Conservation (phyloP, 352 stramenopile genomes). For the Blastocystis sp. region DNA sequence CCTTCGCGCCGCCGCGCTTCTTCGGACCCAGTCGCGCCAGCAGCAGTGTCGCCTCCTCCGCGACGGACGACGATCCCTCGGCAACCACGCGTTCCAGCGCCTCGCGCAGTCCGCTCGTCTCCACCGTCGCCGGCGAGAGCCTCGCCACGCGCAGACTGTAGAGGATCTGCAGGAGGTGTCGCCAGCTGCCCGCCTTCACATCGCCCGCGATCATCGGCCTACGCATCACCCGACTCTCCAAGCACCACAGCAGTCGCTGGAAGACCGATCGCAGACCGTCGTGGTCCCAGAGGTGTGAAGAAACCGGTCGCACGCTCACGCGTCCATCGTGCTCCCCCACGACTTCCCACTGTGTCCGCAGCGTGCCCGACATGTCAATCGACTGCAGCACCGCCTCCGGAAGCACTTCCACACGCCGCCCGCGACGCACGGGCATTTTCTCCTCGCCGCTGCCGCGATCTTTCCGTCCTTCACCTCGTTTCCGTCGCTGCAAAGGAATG, state of each 20-base stretch:
- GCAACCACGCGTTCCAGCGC: background rate
- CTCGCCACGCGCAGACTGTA: background rate
- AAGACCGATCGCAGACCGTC: background rate
- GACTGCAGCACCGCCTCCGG: background rate
- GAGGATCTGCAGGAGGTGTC: slow-evolving; percentile 9
- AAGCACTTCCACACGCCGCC: background rate
- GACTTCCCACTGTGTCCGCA: background rate
- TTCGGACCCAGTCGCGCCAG: background rate
- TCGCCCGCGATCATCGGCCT: background rate
- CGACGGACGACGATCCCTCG: background rate
- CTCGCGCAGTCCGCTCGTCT: background rate
- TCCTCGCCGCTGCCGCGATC: background rate
- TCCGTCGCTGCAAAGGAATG: too few relatives aligned
- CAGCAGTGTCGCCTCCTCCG: background rate
- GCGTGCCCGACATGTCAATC: slow-evolving; percentile 21
- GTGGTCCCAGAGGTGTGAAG: background rate
- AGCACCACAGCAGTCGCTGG: background rate
- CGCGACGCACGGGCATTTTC: background rate
- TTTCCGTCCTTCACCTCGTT: background rate
- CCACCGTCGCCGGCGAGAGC: background rate
- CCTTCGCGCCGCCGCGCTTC: background rate
- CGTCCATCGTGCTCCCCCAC: background rate
- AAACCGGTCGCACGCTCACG: background rate
- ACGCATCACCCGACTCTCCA: background rate
- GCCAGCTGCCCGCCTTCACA: background rate